Evolutionary conservation across 2,329 filamentous ascomycete species (phyloP), one percentile per base, ranked within the genome.

Genomic region (Trichoderma aggressivum): DNA sequence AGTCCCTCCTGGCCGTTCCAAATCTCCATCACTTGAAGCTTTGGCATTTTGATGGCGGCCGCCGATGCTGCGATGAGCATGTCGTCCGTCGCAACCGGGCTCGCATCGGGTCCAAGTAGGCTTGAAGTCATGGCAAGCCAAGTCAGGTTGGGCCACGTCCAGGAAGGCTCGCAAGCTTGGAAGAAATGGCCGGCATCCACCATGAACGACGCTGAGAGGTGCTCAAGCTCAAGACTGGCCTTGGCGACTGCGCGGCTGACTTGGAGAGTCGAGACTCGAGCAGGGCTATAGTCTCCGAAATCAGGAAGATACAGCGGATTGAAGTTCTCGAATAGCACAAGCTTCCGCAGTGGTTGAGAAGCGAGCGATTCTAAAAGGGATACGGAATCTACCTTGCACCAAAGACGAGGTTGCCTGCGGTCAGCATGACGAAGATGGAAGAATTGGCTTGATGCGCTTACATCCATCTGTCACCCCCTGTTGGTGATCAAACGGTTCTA

Each of bases 21-120:
- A 43, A 80, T 74, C 59, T 80, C 77, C 76, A 80, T 75, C 34
- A 72, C 76, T 66, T 76, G 43, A 30, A 79, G 75, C n/a, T 74
- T 75, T 30, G 78, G 76, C 78, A 81, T 81, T 32, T 71, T 75
- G 7, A 28, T 59, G 21, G 73, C 75, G 12, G 74, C 76, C 11
- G 64, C 71, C 21, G 76, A 76, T 1, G 78, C 79, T 39, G 63
- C 71, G 60, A 53, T 47, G 32, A 79, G 74, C 74, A 80, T 74
- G 10, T 72, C 39, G 63, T 72, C 73, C 53, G 77, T 75, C 14
- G 60, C 59, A 8, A 34, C n/a, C 12, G 50, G 24, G 70, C 66
- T 63, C 61, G 56, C 60, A 59, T 74, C 64, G 50, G 72, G 71
- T 10, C 64, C 61, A 12, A 80, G 75, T 12, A 77, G 67, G 26